Percentiles rank a stretch among this genome's conserved stretches.
These are phyloP conservation scores for Talaromyces sp. DNA, from an alignment of 2,329 filamentous ascomycete species.

Conservation along the genomic window DNA sequence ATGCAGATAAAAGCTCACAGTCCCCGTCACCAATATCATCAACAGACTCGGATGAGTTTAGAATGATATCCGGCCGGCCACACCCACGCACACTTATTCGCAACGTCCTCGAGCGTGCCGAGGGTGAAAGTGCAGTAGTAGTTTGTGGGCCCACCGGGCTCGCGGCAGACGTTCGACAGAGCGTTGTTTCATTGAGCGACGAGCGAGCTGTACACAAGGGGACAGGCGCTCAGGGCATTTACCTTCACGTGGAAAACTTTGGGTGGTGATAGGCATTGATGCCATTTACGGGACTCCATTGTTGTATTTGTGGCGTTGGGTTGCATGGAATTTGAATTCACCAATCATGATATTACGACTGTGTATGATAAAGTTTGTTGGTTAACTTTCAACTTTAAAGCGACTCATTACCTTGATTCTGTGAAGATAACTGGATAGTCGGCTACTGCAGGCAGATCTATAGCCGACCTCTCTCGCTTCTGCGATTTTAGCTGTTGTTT, in stretches of 20 bases:
- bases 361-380: background rate
- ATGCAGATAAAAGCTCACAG: constrained; percentile 7
- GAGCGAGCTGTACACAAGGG: constrained; percentile 64
- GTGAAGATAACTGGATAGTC: background rate
- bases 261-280: constrained; percentile 1
- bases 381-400: background rate
- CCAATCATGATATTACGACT: background rate
- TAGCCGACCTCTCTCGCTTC: background rate
- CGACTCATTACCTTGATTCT: background rate
- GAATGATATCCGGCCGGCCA: constrained; percentile 45
- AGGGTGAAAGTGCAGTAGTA: constrained; percentile 59
- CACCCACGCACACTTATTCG: constrained; percentile 48
- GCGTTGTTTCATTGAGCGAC: constrained; percentile 54
- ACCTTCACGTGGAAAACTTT: constrained; percentile 49
- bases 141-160: constrained; percentile 57
- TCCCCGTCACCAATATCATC: constrained; percentile 7
- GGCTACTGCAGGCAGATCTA: background rate
- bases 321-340: background rate
- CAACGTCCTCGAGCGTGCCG: constrained; percentile 52
- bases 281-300: background rate
- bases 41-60: constrained; percentile 12
- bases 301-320: background rate
- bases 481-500: background rate
- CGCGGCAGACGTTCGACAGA: constrained; percentile 50
- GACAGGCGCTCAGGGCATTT: constrained; percentile 61